Evolutionary conservation across 306 rosid species (phyloP), one percentile per base, ranked within the genome.

Genomic region (Pyrus communis): DNA sequence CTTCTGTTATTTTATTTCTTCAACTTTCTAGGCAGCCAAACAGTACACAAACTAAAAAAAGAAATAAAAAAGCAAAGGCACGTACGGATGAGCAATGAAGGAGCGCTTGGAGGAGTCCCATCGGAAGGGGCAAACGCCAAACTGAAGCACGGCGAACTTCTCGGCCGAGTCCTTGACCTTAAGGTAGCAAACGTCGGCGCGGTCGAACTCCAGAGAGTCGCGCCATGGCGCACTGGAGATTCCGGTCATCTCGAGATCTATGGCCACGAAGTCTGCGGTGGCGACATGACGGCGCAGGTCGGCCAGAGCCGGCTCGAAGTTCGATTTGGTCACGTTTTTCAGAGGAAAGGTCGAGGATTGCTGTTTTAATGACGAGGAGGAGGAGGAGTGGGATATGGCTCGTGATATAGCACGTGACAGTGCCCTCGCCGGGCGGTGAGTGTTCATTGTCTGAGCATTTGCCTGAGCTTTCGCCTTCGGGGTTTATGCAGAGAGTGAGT

Each of bases 161-260:
- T 82, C 85, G 4, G 93, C 97, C 14, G 99, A 95, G 87, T 95
- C 97, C 79, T 92, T 89, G 33, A 92, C 85, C 79, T 95, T 92
- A 43, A 90, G 96, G 89, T 88, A 95, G 33, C 93, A 85, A 12
- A 95, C 91, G 63, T 95, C 97, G 69, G 89, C 84, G 67, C 99
- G 90, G 77, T 95, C 99, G 78, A 90, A 92, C 76, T 83, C 90
- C 31, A 90, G 52, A 9, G 90, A 88, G 27, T 95, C 97, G 7
- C 97, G 93, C 99, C 99, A 92, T 0, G 99, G 99, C 27, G 99
- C 91, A 54, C 92, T 95, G 65, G 99, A 89, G 49, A 95, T 49
- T 17, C 99, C 99, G 22, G 88, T 92, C 97, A 95, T 95, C 75
- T 95, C 99, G 7, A 95, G 96, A 87, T 95, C 99, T 43, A 95